Base-by-base conservation (phyloP, 805 yeast species). In the Groenewaldozyma tartarivorans region DNA sequence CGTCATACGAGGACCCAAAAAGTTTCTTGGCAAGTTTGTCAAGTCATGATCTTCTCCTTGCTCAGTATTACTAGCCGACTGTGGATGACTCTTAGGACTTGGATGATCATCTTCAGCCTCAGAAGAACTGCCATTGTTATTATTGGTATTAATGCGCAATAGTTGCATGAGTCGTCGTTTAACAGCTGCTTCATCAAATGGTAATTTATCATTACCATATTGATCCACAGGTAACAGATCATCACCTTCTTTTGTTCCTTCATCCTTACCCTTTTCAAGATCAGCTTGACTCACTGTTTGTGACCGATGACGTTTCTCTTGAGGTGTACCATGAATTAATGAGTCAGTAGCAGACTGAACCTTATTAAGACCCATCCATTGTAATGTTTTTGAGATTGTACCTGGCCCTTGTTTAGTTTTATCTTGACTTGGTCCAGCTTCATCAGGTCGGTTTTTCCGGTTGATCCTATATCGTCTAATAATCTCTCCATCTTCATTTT, bases 401-500 rank as follows among this genome's bases (percentile, higher is more conserved):
- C 44, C 24, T 29, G 32, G 16, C 3, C 31, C 16, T 16, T 13
- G n/a, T 5, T 20, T 17, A 3, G 40, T 17, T 20, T 15, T 7
- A 5, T 19, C 35, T n/a, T 16, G 30, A 6, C 9, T 26, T 11
- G 20, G 16, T 7, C 29, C 43, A 20, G 42, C 41, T 1, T 39
- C 39, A 38, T 39, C 34, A 18, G 47, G 48, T 2, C 18, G 15
- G 30, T 37, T 21, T 24, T 37, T 46, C 3, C 75, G 71, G 52
- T 79, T 83, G 39, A 88, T 78, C 51, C 67, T 72, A 61, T 87
- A 90, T 40, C 95, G 70, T 54, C 95, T 77, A 35, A 92, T 67
- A 42, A 92, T 75, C 51, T 90, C 97, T 48, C 97, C 98, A 9
- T 88, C 95, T 35, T 75, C 84, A 53, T 87, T 83, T 60, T 90